Base-by-base conservation (phyloP, 192 early-diverging fungal genomes). In the Entrophospora sp. region DNA sequence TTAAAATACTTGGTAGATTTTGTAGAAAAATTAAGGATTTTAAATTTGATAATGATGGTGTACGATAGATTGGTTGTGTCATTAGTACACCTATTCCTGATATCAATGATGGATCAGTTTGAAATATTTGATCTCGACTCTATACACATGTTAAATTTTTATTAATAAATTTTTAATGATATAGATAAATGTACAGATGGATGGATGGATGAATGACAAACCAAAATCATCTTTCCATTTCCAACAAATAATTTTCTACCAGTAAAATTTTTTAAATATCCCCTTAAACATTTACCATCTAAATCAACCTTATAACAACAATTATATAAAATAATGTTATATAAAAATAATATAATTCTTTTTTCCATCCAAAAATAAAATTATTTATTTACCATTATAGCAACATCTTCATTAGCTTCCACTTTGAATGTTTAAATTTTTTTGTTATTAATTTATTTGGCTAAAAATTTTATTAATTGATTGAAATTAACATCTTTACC, bases 331-430 rank as follows among this genome's bases (percentile, higher is more conserved):
- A n/a, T n/a, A n/a, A n/a, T n/a, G n/a, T n/a, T n/a, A n/a, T n/a
- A n/a, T n/a, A n/a, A n/a, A n/a, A n/a, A n/a, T n/a, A n/a, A n/a
- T n/a, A n/a, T n/a, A n/a, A n/a, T n/a, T n/a, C n/a, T n/a, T n/a
- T n/a, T n/a, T n/a, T n/a, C n/a, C n/a, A n/a, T n/a, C n/a, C n/a
- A n/a, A n/a, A n/a, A n/a, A n/a, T n/a, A n/a, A n/a, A n/a, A n/a
- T n/a, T n/a, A n/a, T n/a, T n/a, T n/a, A n/a, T n/a, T n/a, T 56
- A 66, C 64, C 64, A 66, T 66, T 5, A 66, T 30, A 36, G 64
- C 48, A 14, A 66, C 64, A 31, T 52, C 20, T 38, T 66, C 48
- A 25, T 12, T 25, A 16, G 12, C 30, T 31, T 53, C 51, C 2
- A 53, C 51, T 53, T n/a, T 7, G 6, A 5, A 22, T 13, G 4